Evolutionary conservation across 345 rosid genomes (phyloP).

Genomic region (Ricinus communis): DNA sequence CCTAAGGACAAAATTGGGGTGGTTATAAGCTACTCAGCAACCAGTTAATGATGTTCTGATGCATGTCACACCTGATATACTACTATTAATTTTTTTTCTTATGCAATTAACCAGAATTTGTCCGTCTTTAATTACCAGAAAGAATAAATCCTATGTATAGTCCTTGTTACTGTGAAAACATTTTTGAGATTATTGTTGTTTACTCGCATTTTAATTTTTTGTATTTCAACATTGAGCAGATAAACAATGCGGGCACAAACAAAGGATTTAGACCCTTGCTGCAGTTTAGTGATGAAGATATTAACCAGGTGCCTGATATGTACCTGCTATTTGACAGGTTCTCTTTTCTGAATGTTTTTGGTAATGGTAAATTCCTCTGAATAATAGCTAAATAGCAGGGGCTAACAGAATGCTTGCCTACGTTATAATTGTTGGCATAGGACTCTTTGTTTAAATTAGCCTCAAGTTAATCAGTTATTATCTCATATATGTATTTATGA

Average conservation of each 20-base stretch:
- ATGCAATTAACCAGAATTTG: background rate
- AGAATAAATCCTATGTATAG: background rate
- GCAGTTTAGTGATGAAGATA: conserved; percentile 83
- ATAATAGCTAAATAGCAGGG: background rate
- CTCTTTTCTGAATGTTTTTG: background rate
- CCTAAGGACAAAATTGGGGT: background rate
- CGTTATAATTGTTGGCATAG: background rate
- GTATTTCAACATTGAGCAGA: conserved; percentile 41
- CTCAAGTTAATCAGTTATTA: background rate
- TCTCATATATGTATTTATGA: background rate
- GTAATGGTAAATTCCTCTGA: background rate
- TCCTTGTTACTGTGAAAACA: background rate
- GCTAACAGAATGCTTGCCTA: background rate
- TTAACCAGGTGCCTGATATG: conserved; percentile 56
- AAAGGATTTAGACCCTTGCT: conserved; percentile 91
- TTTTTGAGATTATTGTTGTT: background rate
- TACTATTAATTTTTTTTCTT: background rate
- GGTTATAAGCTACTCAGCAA: background rate
- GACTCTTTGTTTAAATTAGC: background rate
- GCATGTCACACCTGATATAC: background rate
- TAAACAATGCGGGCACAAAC: conserved; percentile 90
- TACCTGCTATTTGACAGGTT: background rate
- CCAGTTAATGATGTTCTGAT: background rate
- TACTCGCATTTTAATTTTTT: background rate
- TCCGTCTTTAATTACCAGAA: background rate